Evolutionary conservation across 352 stramenopile genomes (phyloP).

Genomic region (Pythium utonaiense): DNA sequence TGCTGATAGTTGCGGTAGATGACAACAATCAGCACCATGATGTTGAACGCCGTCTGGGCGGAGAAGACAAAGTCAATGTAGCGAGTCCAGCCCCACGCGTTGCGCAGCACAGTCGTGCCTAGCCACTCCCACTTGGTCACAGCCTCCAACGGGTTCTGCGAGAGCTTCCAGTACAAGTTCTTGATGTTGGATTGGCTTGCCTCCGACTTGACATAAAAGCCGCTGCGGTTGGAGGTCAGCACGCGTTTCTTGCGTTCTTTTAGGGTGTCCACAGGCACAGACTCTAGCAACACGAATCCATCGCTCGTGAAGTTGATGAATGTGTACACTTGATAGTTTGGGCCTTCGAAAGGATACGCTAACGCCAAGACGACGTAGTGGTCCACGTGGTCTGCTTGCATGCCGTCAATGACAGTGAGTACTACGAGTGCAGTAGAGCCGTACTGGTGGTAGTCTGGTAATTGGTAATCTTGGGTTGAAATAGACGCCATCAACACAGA

Average conservation of each 20-base stretch:
- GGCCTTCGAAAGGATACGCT: conserved; percentile 15
- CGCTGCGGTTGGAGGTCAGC: neutral
- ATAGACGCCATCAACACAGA: conserved; percentile 18
- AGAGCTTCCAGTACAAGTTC: conserved; percentile 1
- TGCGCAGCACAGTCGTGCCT: conserved; percentile 22
- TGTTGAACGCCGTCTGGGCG: neutral
- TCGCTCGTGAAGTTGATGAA: conserved; percentile 5
- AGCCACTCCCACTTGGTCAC: conserved; percentile 16
- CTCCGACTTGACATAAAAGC: conserved; percentile 13
- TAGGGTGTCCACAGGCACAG: neutral
- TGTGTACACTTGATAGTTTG: conserved; percentile 10
- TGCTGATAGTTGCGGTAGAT: conserved; percentile 18
- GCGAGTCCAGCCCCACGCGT: conserved; percentile 53
- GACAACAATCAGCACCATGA: conserved; percentile 22
- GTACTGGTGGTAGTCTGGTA: neutral
- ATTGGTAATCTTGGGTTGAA: conserved; percentile 21
- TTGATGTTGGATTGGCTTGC: conserved; percentile 15
- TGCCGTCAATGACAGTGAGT: conserved; percentile 20
- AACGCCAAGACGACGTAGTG: conserved; percentile 14
- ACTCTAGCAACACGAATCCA: conserved; percentile 15
- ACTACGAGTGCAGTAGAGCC: conserved; percentile 9
- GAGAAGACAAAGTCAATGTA: conserved; percentile 42
- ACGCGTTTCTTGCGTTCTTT: neutral
- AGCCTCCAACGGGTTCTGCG: neutral
- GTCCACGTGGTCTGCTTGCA: conserved; percentile 3